Evolutionary conservation across 192 early-diverging fungal species (phyloP), one percentile per base, ranked within the genome.

Genomic region (Linnemannia exigua): DNA sequence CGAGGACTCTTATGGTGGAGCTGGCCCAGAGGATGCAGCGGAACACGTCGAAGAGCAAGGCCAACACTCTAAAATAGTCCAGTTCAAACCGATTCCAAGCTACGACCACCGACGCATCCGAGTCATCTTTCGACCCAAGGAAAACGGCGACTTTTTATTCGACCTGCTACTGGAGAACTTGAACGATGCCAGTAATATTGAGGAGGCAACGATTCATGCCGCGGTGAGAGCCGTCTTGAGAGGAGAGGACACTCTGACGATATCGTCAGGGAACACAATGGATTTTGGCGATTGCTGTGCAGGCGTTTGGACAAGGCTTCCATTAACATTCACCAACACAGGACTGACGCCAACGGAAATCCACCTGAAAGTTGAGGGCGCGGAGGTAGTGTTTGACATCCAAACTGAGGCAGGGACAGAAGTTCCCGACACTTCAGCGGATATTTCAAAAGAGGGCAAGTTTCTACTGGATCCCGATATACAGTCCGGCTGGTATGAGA

Each of bases 251-350:
- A 91, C 92, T 25, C 86, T 93, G 67, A 89, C 91, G 15, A 92
- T 93, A 70, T 95, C 92, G 85, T 94, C 91, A 77, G 95, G 91
- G 41, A 95, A 88, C 82, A 88, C 89, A 50, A 75, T 99, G 35
- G 97, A 99, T 83, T 99, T 99, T 91, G 97, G 97, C 51, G 97
- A 99, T 79, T 98, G 97, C 81, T 94, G 92, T 77, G 95, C 96
- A 51, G 98, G 98, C n/a, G 79, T 90, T n/a, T 96, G 96, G 95
- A 94, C 93, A 31, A 92, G 92, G 72, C 93, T 96, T 79, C 91
- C 94, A 52, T 87, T 99, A 8, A 89, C 95, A 1, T 85, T 99
- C 41, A 95, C 93, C 44, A 99, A 98, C 82, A 89, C 97, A 25
- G 92, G 94, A 51, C 95, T 96, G 16, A 72, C 85, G 14, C 90